Conservation (phyloP, 257 asterid genomes). For the Dorcoceras hygrometricum region DNA sequence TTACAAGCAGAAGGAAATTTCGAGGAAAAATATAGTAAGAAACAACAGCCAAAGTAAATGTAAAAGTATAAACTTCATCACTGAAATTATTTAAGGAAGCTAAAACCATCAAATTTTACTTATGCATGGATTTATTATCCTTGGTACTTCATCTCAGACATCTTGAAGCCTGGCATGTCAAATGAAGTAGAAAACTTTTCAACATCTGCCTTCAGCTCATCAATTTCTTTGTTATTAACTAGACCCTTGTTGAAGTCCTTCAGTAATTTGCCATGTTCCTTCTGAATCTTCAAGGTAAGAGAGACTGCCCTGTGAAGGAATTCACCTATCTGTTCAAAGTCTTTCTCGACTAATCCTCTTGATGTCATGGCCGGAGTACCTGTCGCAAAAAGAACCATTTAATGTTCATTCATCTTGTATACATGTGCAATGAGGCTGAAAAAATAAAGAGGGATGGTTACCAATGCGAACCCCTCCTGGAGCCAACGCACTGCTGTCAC, state of each 20-base stretch:
- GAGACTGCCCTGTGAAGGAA: constrained; percentile 88
- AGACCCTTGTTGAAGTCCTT: constrained; percentile 96
- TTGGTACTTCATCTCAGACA: constrained; percentile 89
- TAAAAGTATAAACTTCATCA: constrained; percentile 27
- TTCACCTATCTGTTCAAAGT: constrained; percentile 92
- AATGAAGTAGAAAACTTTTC: constrained; percentile 78
- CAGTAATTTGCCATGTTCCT: constrained; percentile 82
- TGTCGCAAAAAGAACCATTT: constrained; percentile 21
- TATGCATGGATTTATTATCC: constrained; percentile 29
- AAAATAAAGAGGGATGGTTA: constrained; percentile 30
- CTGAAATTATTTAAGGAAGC: constrained; percentile 14
- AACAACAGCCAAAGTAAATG: background rate
- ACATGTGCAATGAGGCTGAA: background rate
- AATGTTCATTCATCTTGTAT: background rate
- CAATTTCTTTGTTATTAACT: constrained; percentile 81
- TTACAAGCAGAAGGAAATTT: background rate
- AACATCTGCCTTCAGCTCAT: constrained; percentile 85
- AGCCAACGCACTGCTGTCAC: constrained; percentile 97
- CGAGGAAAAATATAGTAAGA: background rate
- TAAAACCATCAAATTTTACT: constrained; percentile 1
- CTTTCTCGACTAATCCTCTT: constrained; percentile 89
- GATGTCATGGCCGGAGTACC: constrained; percentile 99
- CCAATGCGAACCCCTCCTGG: constrained; percentile 99
- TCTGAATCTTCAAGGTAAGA: constrained; percentile 76
- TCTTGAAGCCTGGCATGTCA: constrained; percentile 93